phyloP scores from a whole-genome alignment of 2,329 filamentous ascomycete species.

The Ceratocystis albifundus region DNA sequence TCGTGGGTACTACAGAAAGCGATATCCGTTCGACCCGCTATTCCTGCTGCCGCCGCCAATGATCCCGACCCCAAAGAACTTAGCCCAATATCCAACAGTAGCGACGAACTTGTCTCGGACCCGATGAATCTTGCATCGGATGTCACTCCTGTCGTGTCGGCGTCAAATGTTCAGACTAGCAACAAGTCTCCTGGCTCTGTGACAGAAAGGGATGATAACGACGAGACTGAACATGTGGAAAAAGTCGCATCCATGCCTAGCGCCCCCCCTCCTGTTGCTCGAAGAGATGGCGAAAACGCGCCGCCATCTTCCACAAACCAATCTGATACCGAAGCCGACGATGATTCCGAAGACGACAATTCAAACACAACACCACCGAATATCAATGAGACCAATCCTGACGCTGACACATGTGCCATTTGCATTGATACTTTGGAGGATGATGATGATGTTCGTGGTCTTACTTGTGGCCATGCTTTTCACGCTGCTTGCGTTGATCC shows the following conservation, averaged over 20 bases:
- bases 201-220: conserved; percentile 25
- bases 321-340: conserved; percentile 39
- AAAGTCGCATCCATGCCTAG: conserved; percentile 12
- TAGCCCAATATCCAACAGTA: neutral
- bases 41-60: neutral
- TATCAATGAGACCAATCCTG: conserved; percentile 51
- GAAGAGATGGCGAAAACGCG: conserved; percentile 12
- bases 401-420: conserved; percentile 90
- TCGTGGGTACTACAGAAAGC: conserved; percentile 58
- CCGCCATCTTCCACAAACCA: conserved; percentile 20
- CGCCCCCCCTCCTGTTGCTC: conserved; percentile 17
- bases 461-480: conserved; percentile 96
- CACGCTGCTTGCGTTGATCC: conserved; percentile 92
- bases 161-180: neutral
- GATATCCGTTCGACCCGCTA: conserved; percentile 25
- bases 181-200: neutral
- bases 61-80: neutral
- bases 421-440: conserved; percentile 91
- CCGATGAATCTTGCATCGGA: neutral
- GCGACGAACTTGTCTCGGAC: neutral
- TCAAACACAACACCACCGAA: conserved; percentile 70
- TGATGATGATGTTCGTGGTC: conserved; percentile 84
- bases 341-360: conserved; percentile 66
- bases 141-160: neutral
- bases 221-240: conserved; percentile 24